phyloP scores from a whole-genome alignment of 2,329 filamentous ascomycete species.

The Fusarium xylarioides region DNA sequence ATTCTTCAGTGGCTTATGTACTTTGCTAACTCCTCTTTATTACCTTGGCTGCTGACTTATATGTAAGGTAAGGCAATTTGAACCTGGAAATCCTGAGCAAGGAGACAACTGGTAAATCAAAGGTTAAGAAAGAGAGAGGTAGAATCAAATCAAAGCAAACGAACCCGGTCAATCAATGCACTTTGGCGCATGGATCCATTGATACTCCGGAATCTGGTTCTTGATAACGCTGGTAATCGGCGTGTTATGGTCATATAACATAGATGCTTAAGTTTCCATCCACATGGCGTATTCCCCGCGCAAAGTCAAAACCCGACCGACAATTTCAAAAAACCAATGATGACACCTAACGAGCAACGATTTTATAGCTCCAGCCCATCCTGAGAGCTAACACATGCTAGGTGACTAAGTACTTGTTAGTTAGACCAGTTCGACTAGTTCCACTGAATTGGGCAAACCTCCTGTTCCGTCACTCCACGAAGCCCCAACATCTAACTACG shows the following conservation, averaged over 20 bases:
- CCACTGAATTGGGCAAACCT: slow-evolving; percentile 22
- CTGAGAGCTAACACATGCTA: slow-evolving; percentile 16
- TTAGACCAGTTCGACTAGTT: slow-evolving; percentile 24
- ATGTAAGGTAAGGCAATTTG: not conserved
- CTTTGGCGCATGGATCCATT: not conserved
- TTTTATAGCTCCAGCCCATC: slow-evolving; percentile 16
- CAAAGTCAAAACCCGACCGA: not conserved
- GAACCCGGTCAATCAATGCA: not conserved
- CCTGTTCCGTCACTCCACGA: slow-evolving; percentile 13
- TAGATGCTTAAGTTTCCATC: not conserved
- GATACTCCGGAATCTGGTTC: not conserved
- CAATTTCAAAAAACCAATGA: slow-evolving; percentile 1
- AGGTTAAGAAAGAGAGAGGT: not conserved
- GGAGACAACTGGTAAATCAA: not conserved
- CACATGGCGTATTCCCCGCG: not conserved
- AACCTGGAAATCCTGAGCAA: not conserved
- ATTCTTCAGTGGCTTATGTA: slow-evolving; percentile 8
- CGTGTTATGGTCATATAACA: not conserved
- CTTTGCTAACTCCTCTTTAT: slow-evolving; percentile 2
- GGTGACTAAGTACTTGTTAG: not conserved
- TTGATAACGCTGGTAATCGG: not conserved
- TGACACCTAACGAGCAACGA: slow-evolving; percentile 12
- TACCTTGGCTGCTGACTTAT: slow-evolving; percentile 5
- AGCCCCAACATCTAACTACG: not conserved
- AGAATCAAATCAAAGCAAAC: not conserved